These are phyloP conservation scores for Hygrophila difformis DNA, from an alignment of 257 asterid species.

Conservation along the genomic window DNA sequence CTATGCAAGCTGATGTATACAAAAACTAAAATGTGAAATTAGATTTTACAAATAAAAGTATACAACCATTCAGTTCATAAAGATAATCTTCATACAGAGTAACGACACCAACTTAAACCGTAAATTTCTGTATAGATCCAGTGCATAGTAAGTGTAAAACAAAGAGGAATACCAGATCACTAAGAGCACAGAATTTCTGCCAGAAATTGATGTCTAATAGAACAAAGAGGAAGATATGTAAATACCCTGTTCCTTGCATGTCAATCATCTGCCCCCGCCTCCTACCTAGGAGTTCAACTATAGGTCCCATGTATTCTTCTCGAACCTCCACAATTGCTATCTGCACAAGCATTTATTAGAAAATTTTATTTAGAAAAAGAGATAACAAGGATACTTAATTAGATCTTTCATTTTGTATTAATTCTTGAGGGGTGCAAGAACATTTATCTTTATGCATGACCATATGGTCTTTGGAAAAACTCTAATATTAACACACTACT, in stretches of 20 bases:
- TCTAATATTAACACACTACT: no score
- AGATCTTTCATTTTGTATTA: not conserved
- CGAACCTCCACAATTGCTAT: conserved; percentile 92
- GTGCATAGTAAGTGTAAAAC: not conserved
- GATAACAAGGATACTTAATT: no score
- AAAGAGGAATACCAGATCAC: not conserved
- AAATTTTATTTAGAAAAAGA: no score
- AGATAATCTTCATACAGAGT: not conserved
- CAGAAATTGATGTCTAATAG: not conserved
- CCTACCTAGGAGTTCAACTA: conserved; percentile 93
- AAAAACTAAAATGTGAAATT: no score
- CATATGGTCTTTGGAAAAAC: no score
- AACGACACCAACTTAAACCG: not conserved
- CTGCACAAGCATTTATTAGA: conserved; percentile 32
- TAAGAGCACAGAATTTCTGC: conserved; percentile 5
- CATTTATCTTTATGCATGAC: not conserved
- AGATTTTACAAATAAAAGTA: no score
- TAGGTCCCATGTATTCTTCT: conserved; percentile 86
- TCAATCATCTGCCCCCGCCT: conserved; percentile 96
- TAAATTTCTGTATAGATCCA: not conserved
- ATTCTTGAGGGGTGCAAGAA: not conserved
- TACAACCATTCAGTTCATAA: no score
- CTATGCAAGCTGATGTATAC: not conserved
- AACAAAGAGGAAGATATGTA: not conserved
- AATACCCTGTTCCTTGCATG: conserved; percentile 88